Evolutionary conservation across 768 basidiomycete species (phyloP), one percentile per base, ranked within the genome.

Genomic region (Thelephora ganbajun): DNA sequence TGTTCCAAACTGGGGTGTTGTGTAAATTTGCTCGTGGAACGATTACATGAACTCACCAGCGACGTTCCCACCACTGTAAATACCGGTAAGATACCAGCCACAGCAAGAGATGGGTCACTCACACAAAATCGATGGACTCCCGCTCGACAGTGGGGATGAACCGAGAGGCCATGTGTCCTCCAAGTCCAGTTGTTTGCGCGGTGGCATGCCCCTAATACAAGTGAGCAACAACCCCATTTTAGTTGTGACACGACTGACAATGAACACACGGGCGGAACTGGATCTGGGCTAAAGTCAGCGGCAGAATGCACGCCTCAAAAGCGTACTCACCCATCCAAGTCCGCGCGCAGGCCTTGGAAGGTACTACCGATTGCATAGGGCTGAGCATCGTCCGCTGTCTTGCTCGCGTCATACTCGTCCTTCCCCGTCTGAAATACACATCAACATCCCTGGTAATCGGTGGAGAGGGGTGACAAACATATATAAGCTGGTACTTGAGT

Each of bases 71-170:
- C 93, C 90, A 57, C 85, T 89, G 44, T 1, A 12, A 43, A n/a
- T 19, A 39, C 22, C 13, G 49, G 7, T 18, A 37, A 49, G 37
- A 23, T 2, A 44, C 46, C 5, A 51, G n/a, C 48, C 9, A 43
- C 34, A 34, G 41, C 12, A 13, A 19, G 20, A 43, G 43, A 46
- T 22, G 33, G 18, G 3, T 37, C 34, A 47, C 79, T 62, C 57
- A 87, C 82, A 90, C 81, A 26, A 93, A 68, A 63, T 89, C 91
- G 53, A 93, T 83, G 0, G 83, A 85, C 65, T 98, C 94, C 51
- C 94, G 76, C 61, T 98, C 94, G 6, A 98, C 93, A 0, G 93
- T 97, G 9, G 91, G 88, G 48, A 98, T 93, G 58, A 96, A 96
- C 2, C 92, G 72, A 7, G 86, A 81, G 0, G 89, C 70, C 55